phyloP scores from a whole-genome alignment of 2,329 filamentous ascomycete species.

The Aspergillus sp. region DNA sequence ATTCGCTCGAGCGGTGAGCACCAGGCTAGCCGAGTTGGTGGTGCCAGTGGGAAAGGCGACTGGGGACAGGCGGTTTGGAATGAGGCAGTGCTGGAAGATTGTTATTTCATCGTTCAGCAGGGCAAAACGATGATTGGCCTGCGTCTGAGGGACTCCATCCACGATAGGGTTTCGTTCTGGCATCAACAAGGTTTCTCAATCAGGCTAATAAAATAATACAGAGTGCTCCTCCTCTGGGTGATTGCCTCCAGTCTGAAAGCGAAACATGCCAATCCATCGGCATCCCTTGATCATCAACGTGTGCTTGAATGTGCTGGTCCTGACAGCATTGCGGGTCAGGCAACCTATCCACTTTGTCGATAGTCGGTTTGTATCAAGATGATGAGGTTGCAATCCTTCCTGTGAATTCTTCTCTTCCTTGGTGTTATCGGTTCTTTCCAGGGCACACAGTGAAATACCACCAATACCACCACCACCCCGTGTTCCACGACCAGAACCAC shows the following conservation, averaged over 20 bases:
- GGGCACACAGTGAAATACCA: too few species aligned
- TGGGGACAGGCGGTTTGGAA: conserved; percentile 15
- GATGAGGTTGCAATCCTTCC: too few species aligned
- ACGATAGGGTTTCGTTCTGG: background rate
- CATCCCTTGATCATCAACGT: background rate
- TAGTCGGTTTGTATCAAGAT: too few species aligned
- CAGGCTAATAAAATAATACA: background rate
- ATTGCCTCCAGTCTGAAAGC: background rate
- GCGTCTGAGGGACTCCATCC: background rate
- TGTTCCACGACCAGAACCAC: too few species aligned
- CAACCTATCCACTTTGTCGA: too few species aligned
- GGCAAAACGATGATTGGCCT: background rate
- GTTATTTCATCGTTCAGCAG: background rate
- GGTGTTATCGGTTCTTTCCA: too few species aligned
- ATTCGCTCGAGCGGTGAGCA: conserved; percentile 19
- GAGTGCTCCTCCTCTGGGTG: too few species aligned
- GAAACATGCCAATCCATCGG: background rate
- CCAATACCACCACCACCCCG: too few species aligned
- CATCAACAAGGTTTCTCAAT: background rate
- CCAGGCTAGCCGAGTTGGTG: conserved; percentile 14
- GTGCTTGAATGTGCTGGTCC: too few species aligned
- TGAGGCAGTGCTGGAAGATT: conserved; percentile 23
- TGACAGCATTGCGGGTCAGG: too few species aligned
- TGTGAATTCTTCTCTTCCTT: background rate
- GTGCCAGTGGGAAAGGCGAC: conserved; percentile 12